These are phyloP conservation scores for Sporothrix euskadiensis DNA, from an alignment of 2,329 filamentous ascomycete species.

Conservation along the genomic window DNA sequence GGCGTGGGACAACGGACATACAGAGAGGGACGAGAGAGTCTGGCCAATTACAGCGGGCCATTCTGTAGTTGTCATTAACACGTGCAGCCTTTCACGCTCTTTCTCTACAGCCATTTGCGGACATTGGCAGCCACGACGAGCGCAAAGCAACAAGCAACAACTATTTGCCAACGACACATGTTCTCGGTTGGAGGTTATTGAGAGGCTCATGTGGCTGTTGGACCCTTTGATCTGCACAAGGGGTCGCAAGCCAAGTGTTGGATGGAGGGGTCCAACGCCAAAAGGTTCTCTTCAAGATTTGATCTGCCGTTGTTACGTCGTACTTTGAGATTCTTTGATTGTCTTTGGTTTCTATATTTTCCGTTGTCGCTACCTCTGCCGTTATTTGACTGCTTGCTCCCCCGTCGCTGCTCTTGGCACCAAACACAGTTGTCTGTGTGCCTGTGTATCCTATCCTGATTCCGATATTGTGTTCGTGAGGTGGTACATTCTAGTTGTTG, in stretches of 20 bases:
- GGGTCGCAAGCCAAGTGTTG: background rate
- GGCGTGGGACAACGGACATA: background rate
- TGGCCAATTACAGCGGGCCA: conserved; percentile 18
- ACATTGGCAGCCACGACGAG: background rate
- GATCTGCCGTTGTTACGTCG: background rate
- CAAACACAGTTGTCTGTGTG: background rate
- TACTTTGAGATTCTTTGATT: background rate
- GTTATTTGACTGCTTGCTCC: no score
- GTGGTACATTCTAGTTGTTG: background rate
- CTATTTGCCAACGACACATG: conserved; percentile 3
- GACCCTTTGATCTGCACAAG: conserved; percentile 1
- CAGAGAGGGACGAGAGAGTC: background rate
- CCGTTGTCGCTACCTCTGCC: background rate
- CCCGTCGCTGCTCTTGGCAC: background rate
- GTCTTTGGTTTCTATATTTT: background rate
- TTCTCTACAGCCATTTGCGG: background rate
- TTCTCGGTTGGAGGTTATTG: conserved; percentile 4
- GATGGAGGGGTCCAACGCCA: background rate
- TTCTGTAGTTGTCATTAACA: conserved; percentile 1
- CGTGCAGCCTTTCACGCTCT: conserved; percentile 16
- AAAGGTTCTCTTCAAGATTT: background rate
- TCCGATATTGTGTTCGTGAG: background rate
- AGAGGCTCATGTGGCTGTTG: background rate
- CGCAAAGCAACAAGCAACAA: background rate
- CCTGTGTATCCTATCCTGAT: background rate